Evolutionary conservation across 2,329 filamentous ascomycete species (phyloP).

Genomic region (Ceratocystis ficicola): DNA sequence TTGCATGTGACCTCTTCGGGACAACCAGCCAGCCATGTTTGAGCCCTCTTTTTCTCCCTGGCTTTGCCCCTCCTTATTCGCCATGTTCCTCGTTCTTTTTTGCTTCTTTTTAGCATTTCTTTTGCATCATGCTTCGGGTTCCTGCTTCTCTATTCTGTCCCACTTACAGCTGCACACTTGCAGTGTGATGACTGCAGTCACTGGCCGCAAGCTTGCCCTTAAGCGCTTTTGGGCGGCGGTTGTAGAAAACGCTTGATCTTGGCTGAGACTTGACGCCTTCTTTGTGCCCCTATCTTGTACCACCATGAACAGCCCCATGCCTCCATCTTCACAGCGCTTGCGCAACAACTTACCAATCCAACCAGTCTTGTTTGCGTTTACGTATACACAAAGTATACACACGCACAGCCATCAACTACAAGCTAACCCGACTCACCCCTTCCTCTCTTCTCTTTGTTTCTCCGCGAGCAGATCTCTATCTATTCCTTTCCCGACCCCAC

Average conservation of each 20-base stretch:
- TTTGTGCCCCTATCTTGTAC: not conserved
- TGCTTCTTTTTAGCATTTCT: not conserved
- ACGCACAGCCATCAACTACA: not conserved
- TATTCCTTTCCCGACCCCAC: constrained; percentile 68
- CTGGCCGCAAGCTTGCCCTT: not conserved
- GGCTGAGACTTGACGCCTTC: not conserved
- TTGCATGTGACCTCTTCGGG: not conserved
- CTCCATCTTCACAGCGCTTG: not conserved
- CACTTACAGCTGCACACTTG: not conserved
- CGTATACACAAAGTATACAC: no score
- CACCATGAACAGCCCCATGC: not conserved
- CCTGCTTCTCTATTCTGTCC: constrained; percentile 1
- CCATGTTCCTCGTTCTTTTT: not conserved
- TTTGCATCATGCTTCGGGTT: not conserved
- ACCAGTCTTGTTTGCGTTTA: not conserved
- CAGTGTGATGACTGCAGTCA: not conserved
- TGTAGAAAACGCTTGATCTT: not conserved
- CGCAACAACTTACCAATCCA: not conserved
- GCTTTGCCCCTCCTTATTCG: not conserved
- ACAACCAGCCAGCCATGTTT: not conserved
- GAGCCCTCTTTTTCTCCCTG: not conserved
- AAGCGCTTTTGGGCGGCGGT: not conserved
- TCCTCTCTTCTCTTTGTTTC: constrained; percentile 23
- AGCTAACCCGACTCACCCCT: not conserved
- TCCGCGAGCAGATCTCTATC: constrained; percentile 48